These are phyloP conservation scores for Saccharomycopsis phalli DNA, from an alignment of 1,139 yeast species.

Conservation along the genomic window DNA sequence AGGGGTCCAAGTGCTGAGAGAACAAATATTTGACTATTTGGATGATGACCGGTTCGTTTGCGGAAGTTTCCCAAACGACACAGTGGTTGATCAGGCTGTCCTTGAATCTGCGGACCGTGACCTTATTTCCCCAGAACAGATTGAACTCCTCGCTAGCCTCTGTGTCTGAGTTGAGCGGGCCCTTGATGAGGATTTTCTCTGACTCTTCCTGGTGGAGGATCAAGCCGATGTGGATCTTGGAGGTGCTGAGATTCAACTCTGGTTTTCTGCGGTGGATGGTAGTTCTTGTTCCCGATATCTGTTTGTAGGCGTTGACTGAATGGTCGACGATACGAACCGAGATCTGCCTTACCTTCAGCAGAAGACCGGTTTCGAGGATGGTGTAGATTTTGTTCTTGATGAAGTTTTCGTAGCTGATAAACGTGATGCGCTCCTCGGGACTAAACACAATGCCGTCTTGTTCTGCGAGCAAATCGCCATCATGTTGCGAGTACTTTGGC, in stretches of 20 bases:
- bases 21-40: slow-evolving; percentile 58
- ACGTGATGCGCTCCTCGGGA: slow-evolving; percentile 66
- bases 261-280: slow-evolving; percentile 49
- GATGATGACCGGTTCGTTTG: slow-evolving; percentile 55
- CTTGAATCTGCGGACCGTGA: slow-evolving; percentile 81
- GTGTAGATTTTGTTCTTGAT: slow-evolving; percentile 52
- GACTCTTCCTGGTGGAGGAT: slow-evolving; percentile 64
- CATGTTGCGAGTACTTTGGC: slow-evolving; percentile 19
- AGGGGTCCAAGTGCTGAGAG: slow-evolving; percentile 51
- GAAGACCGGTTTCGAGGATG: slow-evolving; percentile 56
- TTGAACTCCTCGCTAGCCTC: slow-evolving; percentile 58
- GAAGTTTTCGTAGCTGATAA: slow-evolving; percentile 60
- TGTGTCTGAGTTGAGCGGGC: slow-evolving; percentile 55
- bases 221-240: slow-evolving; percentile 45
- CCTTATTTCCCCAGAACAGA: slow-evolving; percentile 80
- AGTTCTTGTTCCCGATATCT: slow-evolving; percentile 24
- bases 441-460: slow-evolving; percentile 39
- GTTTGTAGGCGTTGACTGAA: slow-evolving; percentile 22
- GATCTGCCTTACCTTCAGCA: slow-evolving; percentile 47
- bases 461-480: slow-evolving; percentile 21
- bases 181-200: slow-evolving; percentile 77
- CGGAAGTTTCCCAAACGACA: slow-evolving; percentile 65
- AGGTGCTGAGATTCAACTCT: slow-evolving; percentile 25
- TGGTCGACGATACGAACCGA: slow-evolving; percentile 32
- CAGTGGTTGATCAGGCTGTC: slow-evolving; percentile 87